Evolutionary conservation across 2,329 filamentous ascomycete genomes (phyloP).

Genomic region (Cordyceps pruinosa): DNA sequence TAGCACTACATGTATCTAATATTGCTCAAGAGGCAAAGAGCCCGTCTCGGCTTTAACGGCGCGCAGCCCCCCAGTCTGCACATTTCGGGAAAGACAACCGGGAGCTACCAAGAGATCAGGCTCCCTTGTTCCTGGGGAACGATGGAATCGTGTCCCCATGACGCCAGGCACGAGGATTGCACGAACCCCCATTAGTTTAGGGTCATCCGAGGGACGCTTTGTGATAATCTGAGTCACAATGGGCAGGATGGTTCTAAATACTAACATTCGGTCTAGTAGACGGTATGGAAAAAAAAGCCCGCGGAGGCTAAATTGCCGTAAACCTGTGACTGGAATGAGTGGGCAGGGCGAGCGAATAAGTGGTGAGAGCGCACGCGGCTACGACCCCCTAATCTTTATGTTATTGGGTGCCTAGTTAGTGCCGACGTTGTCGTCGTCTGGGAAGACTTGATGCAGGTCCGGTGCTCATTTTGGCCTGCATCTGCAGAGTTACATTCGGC

Average conservation of each 20-base stretch:
- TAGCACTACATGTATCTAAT: neutral
- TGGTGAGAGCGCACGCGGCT: neutral
- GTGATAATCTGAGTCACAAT: neutral
- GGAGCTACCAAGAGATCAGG: too few species aligned
- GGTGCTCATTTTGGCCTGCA: conserved; percentile 8
- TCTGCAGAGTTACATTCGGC: conserved; percentile 7
- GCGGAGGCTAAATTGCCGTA: neutral
- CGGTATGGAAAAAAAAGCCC: neutral
- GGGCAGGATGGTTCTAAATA: neutral
- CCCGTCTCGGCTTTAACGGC: neutral
- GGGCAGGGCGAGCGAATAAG: too few species aligned
- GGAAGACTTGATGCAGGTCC: neutral
- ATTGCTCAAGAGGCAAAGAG: neutral
- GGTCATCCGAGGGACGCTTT: neutral
- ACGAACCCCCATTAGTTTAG: neutral
- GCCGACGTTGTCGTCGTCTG: neutral
- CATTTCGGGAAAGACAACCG: neutral
- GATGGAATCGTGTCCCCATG: neutral
- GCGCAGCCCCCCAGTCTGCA: neutral
- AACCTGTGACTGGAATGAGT: too few species aligned
- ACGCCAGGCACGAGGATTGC: conserved; percentile 2
- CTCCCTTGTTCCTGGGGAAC: neutral
- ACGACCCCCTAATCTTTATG: neutral
- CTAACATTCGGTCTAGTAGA: neutral
- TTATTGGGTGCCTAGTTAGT: neutral